Percentiles rank a stretch among this genome's conserved stretches.
Evolutionary conservation across 2,329 filamentous ascomycete genomes (phyloP).

Genomic region (Chlorencoelia australis): DNA sequence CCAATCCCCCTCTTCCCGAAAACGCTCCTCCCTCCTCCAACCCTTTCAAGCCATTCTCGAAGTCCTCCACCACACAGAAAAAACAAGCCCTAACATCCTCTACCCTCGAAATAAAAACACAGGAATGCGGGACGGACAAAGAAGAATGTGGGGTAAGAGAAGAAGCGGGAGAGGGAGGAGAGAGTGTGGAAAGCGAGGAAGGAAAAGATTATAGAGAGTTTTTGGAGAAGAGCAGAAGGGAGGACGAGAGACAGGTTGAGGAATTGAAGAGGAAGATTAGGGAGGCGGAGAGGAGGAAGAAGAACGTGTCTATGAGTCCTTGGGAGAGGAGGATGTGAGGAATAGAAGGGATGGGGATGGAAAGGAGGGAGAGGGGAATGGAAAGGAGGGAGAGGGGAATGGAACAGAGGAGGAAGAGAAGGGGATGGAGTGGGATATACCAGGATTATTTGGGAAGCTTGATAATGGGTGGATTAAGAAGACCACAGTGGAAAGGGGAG

Average conservation of each 20-base stretch:
- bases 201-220: conserved; percentile 2
- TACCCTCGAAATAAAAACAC: background rate
- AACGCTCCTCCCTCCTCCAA: too few relatives aligned
- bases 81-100: conserved; percentile 1
- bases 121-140: background rate
- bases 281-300: conserved; percentile 30
- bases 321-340: conserved; percentile 8
- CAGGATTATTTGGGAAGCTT: too few relatives aligned
- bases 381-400: background rate
- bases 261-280: conserved; percentile 25
- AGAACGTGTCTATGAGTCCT: conserved; percentile 31
- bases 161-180: background rate
- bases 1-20: too few relatives aligned
- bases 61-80: background rate
- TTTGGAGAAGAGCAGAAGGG: conserved; percentile 5
- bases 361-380: background rate
- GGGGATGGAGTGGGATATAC: background rate
- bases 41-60: background rate
- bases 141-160: background rate
- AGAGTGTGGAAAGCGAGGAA: background rate
- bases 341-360: too few relatives aligned
- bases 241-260: conserved; percentile 3
- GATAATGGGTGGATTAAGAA: too few relatives aligned
- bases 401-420: background rate
- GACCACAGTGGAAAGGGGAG: background rate